phyloP scores from a whole-genome alignment of 2,329 filamentous ascomycete species.

The Scorias spongiosa region DNA sequence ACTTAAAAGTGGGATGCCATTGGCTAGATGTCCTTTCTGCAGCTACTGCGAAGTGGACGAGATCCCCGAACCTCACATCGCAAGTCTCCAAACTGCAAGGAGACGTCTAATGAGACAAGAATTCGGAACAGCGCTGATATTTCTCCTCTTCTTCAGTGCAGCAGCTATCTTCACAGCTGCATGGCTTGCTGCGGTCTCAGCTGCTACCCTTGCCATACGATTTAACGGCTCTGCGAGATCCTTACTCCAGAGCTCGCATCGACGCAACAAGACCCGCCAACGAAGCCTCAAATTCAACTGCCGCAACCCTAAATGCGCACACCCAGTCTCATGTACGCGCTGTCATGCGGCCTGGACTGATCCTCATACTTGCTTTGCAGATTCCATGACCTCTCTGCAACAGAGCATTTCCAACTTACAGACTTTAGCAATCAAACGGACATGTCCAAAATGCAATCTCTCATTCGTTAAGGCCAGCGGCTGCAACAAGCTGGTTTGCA shows the following conservation, averaged over 20 bases:
- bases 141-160: conserved; percentile 24
- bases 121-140: not conserved
- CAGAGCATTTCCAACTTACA: conserved; percentile 86
- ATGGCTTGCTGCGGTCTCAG: not conserved
- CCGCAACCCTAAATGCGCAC: conserved; percentile 48
- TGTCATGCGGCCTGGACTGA: conserved; percentile 77
- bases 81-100: not conserved
- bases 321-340: conserved; percentile 57
- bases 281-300: conserved; percentile 68
- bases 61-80: conserved; percentile 9
- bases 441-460: conserved; percentile 80
- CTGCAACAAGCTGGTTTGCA: conserved; percentile 93
- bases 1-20: conserved; percentile 53
- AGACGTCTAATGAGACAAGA: not conserved
- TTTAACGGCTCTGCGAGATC: conserved; percentile 8
- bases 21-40: conserved; percentile 82
- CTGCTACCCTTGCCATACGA: conserved; percentile 3
- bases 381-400: conserved; percentile 63
- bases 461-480: conserved; percentile 86
- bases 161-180: conserved; percentile 23
- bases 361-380: conserved; percentile 81
- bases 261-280: conserved; percentile 46
- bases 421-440: conserved; percentile 85
- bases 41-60: conserved; percentile 74
- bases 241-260: conserved; percentile 44